A percentile compares a stretch with the other conserved stretches of the same genome.
Conservation (phyloP, 768 basidiomycete genomes). For the Phallus indusiatus region DNA sequence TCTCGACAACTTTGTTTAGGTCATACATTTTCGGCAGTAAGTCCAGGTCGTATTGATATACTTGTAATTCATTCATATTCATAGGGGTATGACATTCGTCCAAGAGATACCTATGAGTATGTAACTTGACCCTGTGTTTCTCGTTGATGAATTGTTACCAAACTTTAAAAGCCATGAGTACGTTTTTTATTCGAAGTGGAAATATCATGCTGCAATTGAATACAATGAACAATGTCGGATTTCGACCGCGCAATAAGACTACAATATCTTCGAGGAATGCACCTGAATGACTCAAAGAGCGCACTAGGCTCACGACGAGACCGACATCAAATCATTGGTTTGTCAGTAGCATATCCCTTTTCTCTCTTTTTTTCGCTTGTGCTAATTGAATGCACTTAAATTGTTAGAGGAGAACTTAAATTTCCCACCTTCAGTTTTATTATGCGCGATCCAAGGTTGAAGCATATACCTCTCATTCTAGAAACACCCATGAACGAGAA, state of each 20-base stretch:
- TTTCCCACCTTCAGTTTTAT: slow-evolving; percentile 55
- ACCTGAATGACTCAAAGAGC: slow-evolving; percentile 77
- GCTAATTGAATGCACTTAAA: background rate
- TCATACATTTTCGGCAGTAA: slow-evolving; percentile 69
- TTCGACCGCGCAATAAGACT: slow-evolving; percentile 67
- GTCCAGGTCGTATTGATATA: slow-evolving; percentile 15
- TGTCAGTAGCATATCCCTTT: slow-evolving; percentile 38
- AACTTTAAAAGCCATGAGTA: slow-evolving; percentile 20
- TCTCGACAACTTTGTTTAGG: slow-evolving; percentile 35
- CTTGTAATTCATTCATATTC: background rate
- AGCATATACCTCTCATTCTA: slow-evolving; percentile 67
- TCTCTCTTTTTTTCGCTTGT: background rate
- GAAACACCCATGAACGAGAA: slow-evolving; percentile 72
- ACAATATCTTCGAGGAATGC: slow-evolving; percentile 70
- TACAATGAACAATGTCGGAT: slow-evolving; percentile 37
- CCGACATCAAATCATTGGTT: slow-evolving; percentile 76
- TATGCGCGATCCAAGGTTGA: slow-evolving; percentile 56
- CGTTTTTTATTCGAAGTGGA: slow-evolving; percentile 6
- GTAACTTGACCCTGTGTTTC: slow-evolving; percentile 19
- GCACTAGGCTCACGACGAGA: slow-evolving; percentile 58
- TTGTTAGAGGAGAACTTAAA: slow-evolving; percentile 64
- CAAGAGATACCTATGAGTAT: slow-evolving; percentile 61
- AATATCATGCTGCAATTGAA: background rate
- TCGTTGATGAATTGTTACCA: background rate
- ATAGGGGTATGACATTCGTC: slow-evolving; percentile 76